phyloP scores from a whole-genome alignment of 139 green algal genomes.

The Chlamydomonas sp. region DNA sequence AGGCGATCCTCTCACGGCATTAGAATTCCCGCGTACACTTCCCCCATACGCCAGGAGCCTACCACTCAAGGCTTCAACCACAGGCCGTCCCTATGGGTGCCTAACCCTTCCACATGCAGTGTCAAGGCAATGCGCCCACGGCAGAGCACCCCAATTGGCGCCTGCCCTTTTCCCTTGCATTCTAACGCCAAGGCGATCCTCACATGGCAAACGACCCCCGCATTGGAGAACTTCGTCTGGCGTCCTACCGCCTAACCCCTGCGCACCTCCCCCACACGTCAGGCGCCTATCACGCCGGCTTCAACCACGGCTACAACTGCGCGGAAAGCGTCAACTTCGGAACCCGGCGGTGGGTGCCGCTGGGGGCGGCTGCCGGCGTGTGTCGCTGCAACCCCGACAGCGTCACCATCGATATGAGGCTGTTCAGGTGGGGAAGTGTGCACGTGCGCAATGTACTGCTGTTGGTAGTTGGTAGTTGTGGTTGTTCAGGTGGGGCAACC shows the following conservation, averaged over 20 bases:
- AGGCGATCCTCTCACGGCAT: too few relatives aligned
- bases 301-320: conserved; percentile 88
- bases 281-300: conserved; percentile 82
- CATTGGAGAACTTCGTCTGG: too few relatives aligned
- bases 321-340: conserved; percentile 89
- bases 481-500: not conserved
- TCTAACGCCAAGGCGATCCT: too few relatives aligned
- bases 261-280: conserved; percentile 57
- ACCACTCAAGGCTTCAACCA: too few relatives aligned
- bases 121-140: too few relatives aligned
- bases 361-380: conserved; percentile 36
- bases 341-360: conserved; percentile 48
- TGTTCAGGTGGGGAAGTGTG: conserved; percentile 61
- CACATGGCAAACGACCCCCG: not conserved
- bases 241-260: not conserved
- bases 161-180: too few relatives aligned
- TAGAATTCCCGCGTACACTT: too few relatives aligned
- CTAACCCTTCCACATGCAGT: too few relatives aligned
- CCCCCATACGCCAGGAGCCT: too few relatives aligned
- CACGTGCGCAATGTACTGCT: not conserved
- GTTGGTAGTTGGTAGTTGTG: not conserved
- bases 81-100: too few relatives aligned
- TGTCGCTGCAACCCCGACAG: conserved; percentile 59
- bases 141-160: conserved; percentile 32
- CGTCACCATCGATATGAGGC: conserved; percentile 83